phyloP scores from a whole-genome alignment of 1,284 basidiomycete genomes.

The Afroboletus lepidellus region DNA sequence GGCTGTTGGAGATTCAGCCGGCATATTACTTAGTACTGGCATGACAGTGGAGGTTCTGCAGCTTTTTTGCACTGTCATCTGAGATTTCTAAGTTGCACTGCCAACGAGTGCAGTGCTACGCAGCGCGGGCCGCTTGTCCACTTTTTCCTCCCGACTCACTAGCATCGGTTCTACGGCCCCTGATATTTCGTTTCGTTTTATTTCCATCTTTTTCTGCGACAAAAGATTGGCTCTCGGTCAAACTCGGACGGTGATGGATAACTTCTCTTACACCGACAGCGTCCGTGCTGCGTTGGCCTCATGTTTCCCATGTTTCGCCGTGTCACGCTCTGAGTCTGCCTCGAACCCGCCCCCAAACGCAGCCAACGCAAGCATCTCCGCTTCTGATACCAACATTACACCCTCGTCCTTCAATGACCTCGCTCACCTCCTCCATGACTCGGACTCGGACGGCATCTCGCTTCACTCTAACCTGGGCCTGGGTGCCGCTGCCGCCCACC shows the following conservation, averaged over 20 bases:
- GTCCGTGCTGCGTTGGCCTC: constrained; percentile 54
- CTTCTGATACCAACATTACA: constrained; percentile 19
- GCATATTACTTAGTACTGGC: too few relatives aligned
- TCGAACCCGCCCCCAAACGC: constrained; percentile 9
- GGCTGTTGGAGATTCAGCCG: too few relatives aligned
- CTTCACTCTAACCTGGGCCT: constrained; percentile 66
- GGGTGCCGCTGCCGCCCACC: constrained; percentile 22
- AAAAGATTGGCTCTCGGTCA: neutral
- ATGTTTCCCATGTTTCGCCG: constrained; percentile 56
- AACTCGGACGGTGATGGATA: constrained; percentile 36
- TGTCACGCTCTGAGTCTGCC: constrained; percentile 22
- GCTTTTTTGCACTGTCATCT: too few relatives aligned
- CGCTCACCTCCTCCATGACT: constrained; percentile 52
- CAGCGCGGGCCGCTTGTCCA: neutral
- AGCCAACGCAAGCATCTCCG: constrained; percentile 22
- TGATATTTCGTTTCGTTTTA: neutral
- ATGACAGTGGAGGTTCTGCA: too few relatives aligned
- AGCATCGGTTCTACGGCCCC: neutral
- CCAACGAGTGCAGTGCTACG: too few relatives aligned
- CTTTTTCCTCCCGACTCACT: neutral
- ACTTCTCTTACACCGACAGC: constrained; percentile 63
- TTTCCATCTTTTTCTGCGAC: too few relatives aligned
- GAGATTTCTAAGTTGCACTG: too few relatives aligned
- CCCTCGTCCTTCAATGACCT: constrained; percentile 53
- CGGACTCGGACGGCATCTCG: constrained; percentile 57